Evolutionary conservation across 2,329 filamentous ascomycete species (phyloP).

Genomic region (Colletotrichum gloeosporioides): DNA sequence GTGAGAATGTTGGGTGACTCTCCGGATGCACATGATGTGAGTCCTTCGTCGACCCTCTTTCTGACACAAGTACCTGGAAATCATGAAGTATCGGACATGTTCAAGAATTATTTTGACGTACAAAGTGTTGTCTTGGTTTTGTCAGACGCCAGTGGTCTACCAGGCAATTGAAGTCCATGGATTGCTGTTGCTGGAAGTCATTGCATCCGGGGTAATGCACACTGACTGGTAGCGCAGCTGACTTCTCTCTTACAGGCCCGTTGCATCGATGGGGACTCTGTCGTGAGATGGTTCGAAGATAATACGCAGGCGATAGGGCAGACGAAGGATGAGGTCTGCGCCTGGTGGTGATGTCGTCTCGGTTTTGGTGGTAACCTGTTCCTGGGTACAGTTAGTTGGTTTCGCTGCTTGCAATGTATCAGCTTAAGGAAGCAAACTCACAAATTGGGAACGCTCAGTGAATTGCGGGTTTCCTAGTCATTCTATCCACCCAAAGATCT

Average conservation of each 20-base stretch:
- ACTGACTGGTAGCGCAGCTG: fast-evolving
- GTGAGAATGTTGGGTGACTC: neutral
- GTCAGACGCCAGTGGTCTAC: fast-evolving
- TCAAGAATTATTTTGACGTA: neutral
- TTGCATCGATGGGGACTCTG: neutral
- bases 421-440: neutral
- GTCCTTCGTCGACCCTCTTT: fast-evolving
- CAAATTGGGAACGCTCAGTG: fast-evolving
- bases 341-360: fast-evolving
- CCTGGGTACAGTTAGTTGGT: too few species aligned
- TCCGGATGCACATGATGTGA: neutral
- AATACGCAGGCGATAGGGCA: neutral
- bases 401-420: neutral
- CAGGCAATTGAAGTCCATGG: neutral
- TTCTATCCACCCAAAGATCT: neutral
- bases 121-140: neutral
- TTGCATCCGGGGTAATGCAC: fast-evolving
- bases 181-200: neutral
- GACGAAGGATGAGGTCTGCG: neutral
- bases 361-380: neutral
- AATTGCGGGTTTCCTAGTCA: neutral
- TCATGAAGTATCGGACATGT: fast-evolving
- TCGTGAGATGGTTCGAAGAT: neutral
- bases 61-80: fast-evolving
- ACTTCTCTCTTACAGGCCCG: fast-evolving